A percentile compares a stretch with the other conserved stretches of the same genome.
Conservation (phyloP, 2,329 filamentous ascomycete genomes). For the Acephala macrosclerotiorum region DNA sequence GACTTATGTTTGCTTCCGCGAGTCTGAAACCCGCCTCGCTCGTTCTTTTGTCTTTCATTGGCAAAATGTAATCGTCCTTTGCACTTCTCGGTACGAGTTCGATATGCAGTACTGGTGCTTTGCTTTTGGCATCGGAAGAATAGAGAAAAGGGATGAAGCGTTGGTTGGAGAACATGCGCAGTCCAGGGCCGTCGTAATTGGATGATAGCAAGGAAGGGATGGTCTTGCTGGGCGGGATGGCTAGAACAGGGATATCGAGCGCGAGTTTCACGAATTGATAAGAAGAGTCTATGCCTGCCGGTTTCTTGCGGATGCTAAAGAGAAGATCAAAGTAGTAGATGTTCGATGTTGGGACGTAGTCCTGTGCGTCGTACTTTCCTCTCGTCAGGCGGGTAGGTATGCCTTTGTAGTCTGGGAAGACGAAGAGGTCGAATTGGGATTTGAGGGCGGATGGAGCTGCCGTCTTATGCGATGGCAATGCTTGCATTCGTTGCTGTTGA, state of each 20-base stretch:
- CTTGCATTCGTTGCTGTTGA: background rate
- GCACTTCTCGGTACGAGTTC: slow-evolving; percentile 6
- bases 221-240: background rate
- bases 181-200: slow-evolving; percentile 1
- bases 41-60: background rate
- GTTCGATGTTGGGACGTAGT: slow-evolving; percentile 17
- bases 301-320: slow-evolving; percentile 12
- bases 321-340: slow-evolving; percentile 21
- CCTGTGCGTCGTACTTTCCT: slow-evolving; percentile 1
- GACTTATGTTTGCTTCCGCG: slow-evolving; percentile 9
- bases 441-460: background rate
- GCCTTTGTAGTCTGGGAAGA: slow-evolving; percentile 15
- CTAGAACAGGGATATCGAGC: slow-evolving; percentile 19
- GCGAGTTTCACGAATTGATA: slow-evolving; percentile 13
- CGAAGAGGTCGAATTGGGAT: slow-evolving; percentile 13
- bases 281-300: background rate
- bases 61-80: background rate
- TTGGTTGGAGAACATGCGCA: background rate
- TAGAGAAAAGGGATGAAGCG: slow-evolving; percentile 8
- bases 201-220: slow-evolving; percentile 11
- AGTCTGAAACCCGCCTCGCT: background rate
- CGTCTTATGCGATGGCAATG: background rate
- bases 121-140: slow-evolving; percentile 3
- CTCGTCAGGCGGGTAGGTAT: slow-evolving; percentile 3
- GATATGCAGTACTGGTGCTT: background rate